A percentile compares a stretch with the other conserved stretches of the same genome.
Evolutionary conservation across 352 stramenopile genomes (phyloP).

Genomic region (Phytopythium kandeliae): DNA sequence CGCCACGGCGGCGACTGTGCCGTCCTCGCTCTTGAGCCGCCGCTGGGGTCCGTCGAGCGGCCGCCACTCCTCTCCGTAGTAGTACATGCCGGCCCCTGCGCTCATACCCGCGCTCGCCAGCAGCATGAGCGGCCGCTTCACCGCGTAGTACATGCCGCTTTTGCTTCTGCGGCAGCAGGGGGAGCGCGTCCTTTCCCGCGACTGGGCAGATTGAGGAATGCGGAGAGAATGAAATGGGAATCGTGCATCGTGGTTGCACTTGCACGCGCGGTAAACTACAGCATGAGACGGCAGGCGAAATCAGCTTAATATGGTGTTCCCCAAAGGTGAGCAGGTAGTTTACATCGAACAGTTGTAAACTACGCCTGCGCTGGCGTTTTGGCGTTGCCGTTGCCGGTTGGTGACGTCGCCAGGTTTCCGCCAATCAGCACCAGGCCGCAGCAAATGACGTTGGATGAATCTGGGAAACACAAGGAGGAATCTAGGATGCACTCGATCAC

Average conservation of each 20-base stretch:
- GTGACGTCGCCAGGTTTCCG: neutral
- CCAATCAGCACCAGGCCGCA: no score
- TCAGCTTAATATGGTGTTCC: neutral
- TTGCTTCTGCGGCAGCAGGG: neutral
- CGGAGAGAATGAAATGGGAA: neutral
- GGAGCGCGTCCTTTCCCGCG: neutral
- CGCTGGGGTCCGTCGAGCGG: neutral
- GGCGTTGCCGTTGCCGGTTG: neutral
- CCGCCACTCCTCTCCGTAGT: constrained; percentile 39
- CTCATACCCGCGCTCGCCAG: constrained; percentile 45
- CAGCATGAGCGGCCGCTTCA: constrained; percentile 48
- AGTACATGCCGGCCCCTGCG: constrained; percentile 42
- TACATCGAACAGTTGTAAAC: neutral
- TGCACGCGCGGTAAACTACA: constrained; percentile 4
- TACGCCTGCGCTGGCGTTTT: neutral
- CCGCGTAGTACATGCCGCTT: constrained; percentile 46
- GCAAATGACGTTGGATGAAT: no score
- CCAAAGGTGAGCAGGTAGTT: no score
- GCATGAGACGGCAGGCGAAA: neutral
- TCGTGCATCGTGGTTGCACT: constrained; percentile 4
- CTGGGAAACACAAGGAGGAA: neutral
- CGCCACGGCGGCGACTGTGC: constrained; percentile 28
- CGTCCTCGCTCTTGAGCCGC: constrained; percentile 4
- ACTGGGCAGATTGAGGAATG: constrained; percentile 3
- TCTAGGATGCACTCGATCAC: neutral